Evolutionary conservation across 176 grass and related monocot species (phyloP).

Genomic region (Oryza glumipatula): DNA sequence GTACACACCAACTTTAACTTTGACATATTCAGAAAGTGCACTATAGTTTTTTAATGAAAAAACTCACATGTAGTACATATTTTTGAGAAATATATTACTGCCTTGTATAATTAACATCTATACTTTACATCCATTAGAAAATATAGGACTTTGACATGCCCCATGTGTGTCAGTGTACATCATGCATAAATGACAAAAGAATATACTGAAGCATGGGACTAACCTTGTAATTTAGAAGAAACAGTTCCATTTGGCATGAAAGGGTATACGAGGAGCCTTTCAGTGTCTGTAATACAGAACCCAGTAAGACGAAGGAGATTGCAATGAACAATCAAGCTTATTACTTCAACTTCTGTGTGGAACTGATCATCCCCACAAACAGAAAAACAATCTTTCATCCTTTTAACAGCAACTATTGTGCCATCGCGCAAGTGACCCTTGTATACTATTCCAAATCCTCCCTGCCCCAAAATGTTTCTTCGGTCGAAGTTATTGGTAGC

Average conservation of each 20-base stretch:
- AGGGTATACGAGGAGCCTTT: constrained; percentile 83
- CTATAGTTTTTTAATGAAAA: neutral
- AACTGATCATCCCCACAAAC: constrained; percentile 64
- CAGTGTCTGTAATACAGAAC: constrained; percentile 64
- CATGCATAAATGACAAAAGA: neutral
- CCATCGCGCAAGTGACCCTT: constrained; percentile 62
- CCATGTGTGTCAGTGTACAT: neutral
- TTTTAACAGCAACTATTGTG: constrained; percentile 66
- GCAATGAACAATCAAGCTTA: constrained; percentile 78
- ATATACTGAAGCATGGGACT: constrained; percentile 27
- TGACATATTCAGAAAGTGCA: neutral
- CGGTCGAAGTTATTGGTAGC: constrained; percentile 74
- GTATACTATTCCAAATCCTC: constrained; percentile 85
- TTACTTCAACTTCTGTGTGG: constrained; percentile 83
- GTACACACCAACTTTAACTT: neutral
- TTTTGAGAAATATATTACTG: neutral
- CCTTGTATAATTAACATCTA: neutral
- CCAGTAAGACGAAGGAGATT: constrained; percentile 78
- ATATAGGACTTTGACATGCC: neutral
- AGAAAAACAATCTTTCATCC: constrained; percentile 54
- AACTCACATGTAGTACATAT: too few species aligned
- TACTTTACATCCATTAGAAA: neutral
- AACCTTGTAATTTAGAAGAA: constrained; percentile 88
- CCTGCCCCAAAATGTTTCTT: constrained; percentile 81
- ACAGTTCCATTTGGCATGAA: constrained; percentile 87